phyloP scores from a whole-genome alignment of 371 early-diverging fungal genomes.

The Mucor mucedo region DNA sequence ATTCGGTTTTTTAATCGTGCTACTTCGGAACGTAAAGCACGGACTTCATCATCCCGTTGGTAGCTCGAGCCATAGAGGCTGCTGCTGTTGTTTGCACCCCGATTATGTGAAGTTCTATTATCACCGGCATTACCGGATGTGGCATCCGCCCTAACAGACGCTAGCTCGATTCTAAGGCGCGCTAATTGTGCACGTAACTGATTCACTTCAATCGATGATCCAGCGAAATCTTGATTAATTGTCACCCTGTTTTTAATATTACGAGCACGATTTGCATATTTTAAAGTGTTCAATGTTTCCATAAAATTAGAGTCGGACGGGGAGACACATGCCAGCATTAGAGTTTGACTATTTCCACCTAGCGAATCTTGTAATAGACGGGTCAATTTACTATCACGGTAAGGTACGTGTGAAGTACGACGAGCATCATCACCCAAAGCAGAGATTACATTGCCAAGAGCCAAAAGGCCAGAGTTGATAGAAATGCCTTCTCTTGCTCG shows the following conservation, averaged over 20 bases:
- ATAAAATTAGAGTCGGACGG: constrained; percentile 79
- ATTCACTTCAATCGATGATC: constrained; percentile 67
- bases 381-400: constrained; percentile 99
- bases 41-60: constrained; percentile 53
- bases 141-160: constrained; percentile 52
- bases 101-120: neutral
- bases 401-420: constrained; percentile 83
- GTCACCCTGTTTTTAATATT: constrained; percentile 86
- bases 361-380: constrained; percentile 96
- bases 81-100: neutral
- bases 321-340: constrained; percentile 94
- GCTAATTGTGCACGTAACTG: constrained; percentile 75
- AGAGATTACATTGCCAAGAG: constrained; percentile 98
- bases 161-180: constrained; percentile 70
- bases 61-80: neutral
- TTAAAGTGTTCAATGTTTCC: constrained; percentile 93
- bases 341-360: constrained; percentile 91
- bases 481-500: constrained; percentile 96
- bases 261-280: constrained; percentile 89
- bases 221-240: constrained; percentile 76
- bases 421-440: constrained; percentile 91
- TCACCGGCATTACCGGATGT: constrained; percentile 5
- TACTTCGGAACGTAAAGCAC: constrained; percentile 52
- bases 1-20: constrained; percentile 60
- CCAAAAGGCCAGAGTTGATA: constrained; percentile 96